phyloP scores from a whole-genome alignment of 208 protist species.

The Trypanosoma lewisi region DNA sequence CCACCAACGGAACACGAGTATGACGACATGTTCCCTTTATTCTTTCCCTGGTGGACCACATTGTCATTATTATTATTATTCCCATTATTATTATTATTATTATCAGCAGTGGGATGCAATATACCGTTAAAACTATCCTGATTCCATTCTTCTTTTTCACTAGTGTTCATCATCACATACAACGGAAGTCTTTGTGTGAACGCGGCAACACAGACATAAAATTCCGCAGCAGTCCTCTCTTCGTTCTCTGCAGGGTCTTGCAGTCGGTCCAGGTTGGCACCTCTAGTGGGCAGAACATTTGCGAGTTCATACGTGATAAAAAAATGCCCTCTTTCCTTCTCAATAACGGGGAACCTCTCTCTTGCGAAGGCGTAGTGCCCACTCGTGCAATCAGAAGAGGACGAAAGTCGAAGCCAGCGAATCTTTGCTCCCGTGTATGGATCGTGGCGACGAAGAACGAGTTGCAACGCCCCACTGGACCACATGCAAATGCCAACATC shows the following conservation, averaged over 20 bases:
- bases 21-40: slow-evolving; percentile 1
- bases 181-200: slow-evolving; percentile 22
- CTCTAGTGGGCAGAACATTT: slow-evolving; percentile 25
- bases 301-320: slow-evolving; percentile 45
- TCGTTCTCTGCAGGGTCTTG: slow-evolving; percentile 31
- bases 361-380: slow-evolving; percentile 34
- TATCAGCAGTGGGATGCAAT: neutral
- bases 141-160: neutral
- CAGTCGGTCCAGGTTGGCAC: slow-evolving; percentile 25
- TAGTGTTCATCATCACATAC: slow-evolving; percentile 1
- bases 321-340: neutral
- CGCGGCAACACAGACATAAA: slow-evolving; percentile 61
- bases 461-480: slow-evolving; percentile 48
- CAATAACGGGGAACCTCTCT: slow-evolving; percentile 24
- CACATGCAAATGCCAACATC: slow-evolving; percentile 31
- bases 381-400: slow-evolving; percentile 42
- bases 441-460: slow-evolving; percentile 21
- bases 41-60: neutral
- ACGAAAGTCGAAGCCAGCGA: slow-evolving; percentile 47
- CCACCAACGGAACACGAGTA: slow-evolving; percentile 10
- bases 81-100: too few relatives aligned
- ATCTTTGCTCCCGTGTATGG: slow-evolving; percentile 14
- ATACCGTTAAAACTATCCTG: neutral
- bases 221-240: slow-evolving; percentile 32
- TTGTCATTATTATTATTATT: too few relatives aligned